Percentiles rank a stretch among this genome's conserved stretches.
Evolutionary conservation across 345 rosid species (phyloP).

Genomic region (Noccaea bulbosa): DNA sequence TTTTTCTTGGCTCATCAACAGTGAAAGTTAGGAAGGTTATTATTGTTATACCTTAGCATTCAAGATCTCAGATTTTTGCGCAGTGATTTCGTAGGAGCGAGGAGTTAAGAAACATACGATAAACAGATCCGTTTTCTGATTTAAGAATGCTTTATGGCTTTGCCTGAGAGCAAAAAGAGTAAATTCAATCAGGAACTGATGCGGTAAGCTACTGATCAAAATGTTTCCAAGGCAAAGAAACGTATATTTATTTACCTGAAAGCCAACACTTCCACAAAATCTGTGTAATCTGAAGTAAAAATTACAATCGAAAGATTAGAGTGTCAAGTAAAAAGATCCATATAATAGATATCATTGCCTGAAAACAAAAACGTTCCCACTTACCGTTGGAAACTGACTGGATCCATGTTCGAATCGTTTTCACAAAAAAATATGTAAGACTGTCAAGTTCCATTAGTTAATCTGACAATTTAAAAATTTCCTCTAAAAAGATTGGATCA

Average conservation of each 20-base stretch:
- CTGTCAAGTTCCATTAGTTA: no score
- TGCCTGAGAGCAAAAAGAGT: constrained; percentile 47
- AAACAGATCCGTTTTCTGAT: constrained; percentile 57
- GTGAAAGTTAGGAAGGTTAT: neutral
- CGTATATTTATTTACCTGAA: constrained; percentile 52
- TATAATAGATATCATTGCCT: no score
- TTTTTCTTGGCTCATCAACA: neutral
- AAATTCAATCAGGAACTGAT: neutral
- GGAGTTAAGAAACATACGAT: constrained; percentile 60
- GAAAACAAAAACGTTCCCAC: no score
- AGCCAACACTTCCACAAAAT: constrained; percentile 62
- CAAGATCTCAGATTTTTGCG: constrained; percentile 57
- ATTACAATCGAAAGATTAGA: neutral
- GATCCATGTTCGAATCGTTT: no score
- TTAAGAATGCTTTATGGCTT: constrained; percentile 56
- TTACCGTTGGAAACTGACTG: no score
- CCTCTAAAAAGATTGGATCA: no score
- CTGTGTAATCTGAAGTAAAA: constrained; percentile 53
- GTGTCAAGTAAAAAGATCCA: no score
- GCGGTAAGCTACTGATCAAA: no score
- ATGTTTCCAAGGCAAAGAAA: neutral
- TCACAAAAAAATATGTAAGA: no score
- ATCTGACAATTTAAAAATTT: no score
- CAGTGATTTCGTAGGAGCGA: constrained; percentile 47
- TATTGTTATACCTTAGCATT: constrained; percentile 56